Evolutionary conservation across 2,329 filamentous ascomycete genomes (phyloP).

Genomic region (Sclerotinia sclerotiorum): DNA sequence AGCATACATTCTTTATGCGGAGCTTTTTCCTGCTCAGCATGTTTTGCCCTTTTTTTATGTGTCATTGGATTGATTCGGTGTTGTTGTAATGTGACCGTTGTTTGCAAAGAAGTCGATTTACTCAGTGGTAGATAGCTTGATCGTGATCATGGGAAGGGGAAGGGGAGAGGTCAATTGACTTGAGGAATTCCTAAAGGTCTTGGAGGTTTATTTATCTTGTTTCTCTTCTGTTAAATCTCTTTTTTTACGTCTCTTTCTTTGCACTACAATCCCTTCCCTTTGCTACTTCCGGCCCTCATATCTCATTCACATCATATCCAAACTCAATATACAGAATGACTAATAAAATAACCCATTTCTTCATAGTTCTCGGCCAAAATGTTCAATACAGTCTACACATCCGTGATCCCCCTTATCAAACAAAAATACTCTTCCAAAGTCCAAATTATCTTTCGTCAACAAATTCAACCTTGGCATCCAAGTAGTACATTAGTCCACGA

Average conservation of each 20-base stretch:
- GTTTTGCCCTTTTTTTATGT: no score
- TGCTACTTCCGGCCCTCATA: background rate
- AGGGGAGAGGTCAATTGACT: background rate
- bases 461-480: slow-evolving; percentile 94
- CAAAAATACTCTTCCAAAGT: slow-evolving; percentile 59
- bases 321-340: background rate
- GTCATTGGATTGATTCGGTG: background rate
- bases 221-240: background rate
- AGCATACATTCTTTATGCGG: no score
- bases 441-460: slow-evolving; percentile 81
- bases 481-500: slow-evolving; percentile 80
- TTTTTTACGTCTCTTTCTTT: background rate
- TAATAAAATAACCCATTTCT: background rate
- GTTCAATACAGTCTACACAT: slow-evolving; percentile 72
- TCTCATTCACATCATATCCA: background rate
- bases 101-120: background rate
- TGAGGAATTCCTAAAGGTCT: background rate
- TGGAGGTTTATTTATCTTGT: background rate
- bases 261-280: no score
- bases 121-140: background rate
- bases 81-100: background rate
- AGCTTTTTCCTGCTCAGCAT: no score
- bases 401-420: slow-evolving; percentile 64
- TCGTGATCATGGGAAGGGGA: no score
- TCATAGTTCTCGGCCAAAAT: slow-evolving; percentile 57